phyloP scores from a whole-genome alignment of 805 yeast genomes.

The Candida coleopterorum region DNA sequence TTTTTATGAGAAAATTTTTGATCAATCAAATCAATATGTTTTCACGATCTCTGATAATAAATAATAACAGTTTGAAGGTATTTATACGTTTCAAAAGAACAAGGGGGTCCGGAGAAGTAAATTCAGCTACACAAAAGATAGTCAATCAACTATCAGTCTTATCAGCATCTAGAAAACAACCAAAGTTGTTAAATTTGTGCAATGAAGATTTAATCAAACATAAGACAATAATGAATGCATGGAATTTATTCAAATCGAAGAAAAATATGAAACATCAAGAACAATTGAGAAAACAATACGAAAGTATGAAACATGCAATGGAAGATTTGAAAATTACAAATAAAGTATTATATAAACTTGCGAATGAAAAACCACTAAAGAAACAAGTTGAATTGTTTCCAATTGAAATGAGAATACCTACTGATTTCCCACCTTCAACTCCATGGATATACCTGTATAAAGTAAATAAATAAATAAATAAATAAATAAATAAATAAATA shows the following conservation, averaged over 20 bases:
- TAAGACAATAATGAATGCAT: slow-evolving; percentile 74
- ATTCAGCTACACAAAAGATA: slow-evolving; percentile 38
- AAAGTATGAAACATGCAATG: slow-evolving; percentile 66
- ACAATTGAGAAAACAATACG: slow-evolving; percentile 56
- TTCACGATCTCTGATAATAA: not conserved
- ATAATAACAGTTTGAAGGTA: slow-evolving; percentile 1
- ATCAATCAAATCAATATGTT: slow-evolving; percentile 2
- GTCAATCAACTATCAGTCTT: slow-evolving; percentile 69
- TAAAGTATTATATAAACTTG: slow-evolving; percentile 56
- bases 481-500: slow-evolving; percentile 1
- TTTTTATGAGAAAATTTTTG: too few species aligned
- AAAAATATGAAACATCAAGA: slow-evolving; percentile 37
- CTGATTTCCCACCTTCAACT: slow-evolving; percentile 79
- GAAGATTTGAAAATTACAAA: slow-evolving; percentile 52
- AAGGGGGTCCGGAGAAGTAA: slow-evolving; percentile 24
- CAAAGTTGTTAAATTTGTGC: slow-evolving; percentile 68
- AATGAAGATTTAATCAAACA: slow-evolving; percentile 85
- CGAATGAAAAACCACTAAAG: slow-evolving; percentile 51
- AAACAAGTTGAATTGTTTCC: slow-evolving; percentile 50
- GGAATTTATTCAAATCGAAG: slow-evolving; percentile 60
- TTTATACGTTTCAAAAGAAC: slow-evolving; percentile 11
- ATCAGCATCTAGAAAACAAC: slow-evolving; percentile 85
- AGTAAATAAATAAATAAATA: slow-evolving; percentile 3
- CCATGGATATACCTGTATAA: slow-evolving; percentile 65
- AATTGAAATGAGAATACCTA: slow-evolving; percentile 80